A percentile compares a stretch with the other conserved stretches of the same genome.
These are phyloP conservation scores for Canna indica DNA, from an alignment of 176 grass and related monocot genomes.

Conservation along the genomic window DNA sequence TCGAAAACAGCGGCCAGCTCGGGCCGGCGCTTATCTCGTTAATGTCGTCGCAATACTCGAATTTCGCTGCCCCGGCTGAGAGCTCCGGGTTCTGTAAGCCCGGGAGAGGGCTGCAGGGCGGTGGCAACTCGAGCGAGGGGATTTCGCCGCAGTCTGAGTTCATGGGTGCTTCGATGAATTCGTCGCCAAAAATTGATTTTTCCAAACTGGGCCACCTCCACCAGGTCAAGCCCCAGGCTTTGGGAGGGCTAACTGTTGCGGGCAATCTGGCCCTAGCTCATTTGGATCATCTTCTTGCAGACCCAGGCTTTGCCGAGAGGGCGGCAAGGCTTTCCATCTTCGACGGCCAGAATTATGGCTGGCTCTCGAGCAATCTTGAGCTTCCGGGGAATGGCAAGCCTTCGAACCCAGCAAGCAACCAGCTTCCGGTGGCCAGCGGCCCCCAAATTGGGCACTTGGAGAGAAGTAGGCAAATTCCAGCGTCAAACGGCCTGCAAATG, in stretches of 20 bases:
- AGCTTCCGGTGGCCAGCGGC: background rate
- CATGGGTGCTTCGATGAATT: background rate
- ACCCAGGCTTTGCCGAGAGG: slow-evolving; percentile 61
- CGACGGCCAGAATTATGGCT: slow-evolving; percentile 38
- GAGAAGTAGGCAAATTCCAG: slow-evolving; percentile 14
- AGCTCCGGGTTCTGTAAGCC: background rate
- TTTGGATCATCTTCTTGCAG: slow-evolving; percentile 50
- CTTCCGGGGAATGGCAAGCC: slow-evolving; percentile 27
- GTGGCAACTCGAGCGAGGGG: background rate
- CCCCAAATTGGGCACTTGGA: slow-evolving; percentile 17
- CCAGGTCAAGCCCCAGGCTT: background rate
- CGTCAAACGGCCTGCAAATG: background rate
- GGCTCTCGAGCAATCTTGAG: slow-evolving; percentile 18
- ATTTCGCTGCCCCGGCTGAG: background rate
- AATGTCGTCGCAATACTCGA: slow-evolving; percentile 1
- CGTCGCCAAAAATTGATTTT: background rate
- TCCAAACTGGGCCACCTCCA: background rate
- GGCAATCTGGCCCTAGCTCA: background rate
- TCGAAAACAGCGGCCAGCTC: slow-evolving; percentile 31
- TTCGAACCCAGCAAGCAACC: background rate
- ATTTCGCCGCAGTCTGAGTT: background rate
- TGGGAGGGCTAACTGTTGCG: background rate
- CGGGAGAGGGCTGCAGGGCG: background rate
- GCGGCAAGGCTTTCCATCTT: slow-evolving; percentile 59
- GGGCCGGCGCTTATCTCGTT: background rate